Evolutionary conservation across 805 yeast genomes (phyloP).

Genomic region (Wickerhamiella cacticola): DNA sequence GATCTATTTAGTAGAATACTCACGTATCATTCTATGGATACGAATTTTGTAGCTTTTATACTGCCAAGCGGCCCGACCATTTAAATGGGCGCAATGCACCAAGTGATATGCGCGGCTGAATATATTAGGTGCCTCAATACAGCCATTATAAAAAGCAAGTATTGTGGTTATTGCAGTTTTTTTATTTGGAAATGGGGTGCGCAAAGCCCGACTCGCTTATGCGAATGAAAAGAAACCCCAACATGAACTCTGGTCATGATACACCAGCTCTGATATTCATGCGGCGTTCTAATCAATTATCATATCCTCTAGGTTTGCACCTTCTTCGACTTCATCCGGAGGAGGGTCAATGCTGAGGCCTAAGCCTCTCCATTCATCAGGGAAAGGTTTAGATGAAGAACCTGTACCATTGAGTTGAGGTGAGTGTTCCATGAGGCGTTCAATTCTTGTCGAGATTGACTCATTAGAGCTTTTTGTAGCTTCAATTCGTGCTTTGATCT

Average conservation of each 20-base stretch:
- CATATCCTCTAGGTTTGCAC: neutral
- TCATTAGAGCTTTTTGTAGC: slow-evolving; percentile 32
- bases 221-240: too few relatives aligned
- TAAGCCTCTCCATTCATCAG: slow-evolving; percentile 16
- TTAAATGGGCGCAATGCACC: too few relatives aligned
- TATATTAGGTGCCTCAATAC: neutral
- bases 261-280: too few relatives aligned
- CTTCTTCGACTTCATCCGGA: neutral
- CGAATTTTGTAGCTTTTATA: too few relatives aligned
- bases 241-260: too few relatives aligned
- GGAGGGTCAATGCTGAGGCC: slow-evolving; percentile 17
- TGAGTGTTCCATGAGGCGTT: slow-evolving; percentile 26
- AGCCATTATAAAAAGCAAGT: neutral
- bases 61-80: too few relatives aligned
- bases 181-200: neutral
- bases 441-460: slow-evolving; percentile 33
- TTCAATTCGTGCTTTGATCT: slow-evolving; percentile 22
- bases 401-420: slow-evolving; percentile 11
- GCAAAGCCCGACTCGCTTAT: too few relatives aligned
- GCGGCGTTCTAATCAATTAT: neutral
- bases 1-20: too few relatives aligned
- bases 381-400: neutral
- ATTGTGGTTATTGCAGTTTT: neutral
- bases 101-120: too few relatives aligned
- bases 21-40: too few relatives aligned